A percentile compares a stretch with the other conserved stretches of the same genome.
These are phyloP conservation scores for Yarrowia sp. DNA, from an alignment of 805 yeast species.

Conservation along the genomic window DNA sequence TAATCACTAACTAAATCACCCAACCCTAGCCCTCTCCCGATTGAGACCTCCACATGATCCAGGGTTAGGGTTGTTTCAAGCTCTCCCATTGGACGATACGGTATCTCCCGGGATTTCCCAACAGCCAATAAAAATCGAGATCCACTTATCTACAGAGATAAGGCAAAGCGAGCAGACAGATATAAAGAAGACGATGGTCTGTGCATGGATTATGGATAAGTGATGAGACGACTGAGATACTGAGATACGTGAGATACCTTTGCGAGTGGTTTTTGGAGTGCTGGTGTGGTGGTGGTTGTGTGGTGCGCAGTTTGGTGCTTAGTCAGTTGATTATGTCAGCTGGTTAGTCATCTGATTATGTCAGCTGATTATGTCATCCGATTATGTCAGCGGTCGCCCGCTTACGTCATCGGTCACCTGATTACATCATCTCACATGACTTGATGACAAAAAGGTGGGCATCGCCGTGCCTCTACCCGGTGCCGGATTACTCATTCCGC, in stretches of 20 bases:
- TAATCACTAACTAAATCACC: too few species aligned
- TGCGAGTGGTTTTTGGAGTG: neutral
- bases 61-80: neutral
- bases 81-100: conserved; percentile 16
- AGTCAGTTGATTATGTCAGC: neutral
- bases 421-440: neutral
- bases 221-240: neutral
- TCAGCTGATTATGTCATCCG: neutral
- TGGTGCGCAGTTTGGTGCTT: neutral
- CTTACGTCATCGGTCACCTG: too few species aligned
- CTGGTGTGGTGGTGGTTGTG: neutral
- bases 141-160: conserved; percentile 24
- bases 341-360: neutral
- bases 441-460: neutral
- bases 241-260: neutral
- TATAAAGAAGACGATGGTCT: conserved; percentile 13
- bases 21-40: neutral
- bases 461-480: too few species aligned
- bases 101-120: neutral
- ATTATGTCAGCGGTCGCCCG: too few species aligned
- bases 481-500: too few species aligned
- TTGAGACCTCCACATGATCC: neutral
- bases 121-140: neutral
- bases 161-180: conserved; percentile 24
- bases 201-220: conserved; percentile 16